phyloP scores from a whole-genome alignment of 176 grass and related monocot species.

The Musa itinerans region DNA sequence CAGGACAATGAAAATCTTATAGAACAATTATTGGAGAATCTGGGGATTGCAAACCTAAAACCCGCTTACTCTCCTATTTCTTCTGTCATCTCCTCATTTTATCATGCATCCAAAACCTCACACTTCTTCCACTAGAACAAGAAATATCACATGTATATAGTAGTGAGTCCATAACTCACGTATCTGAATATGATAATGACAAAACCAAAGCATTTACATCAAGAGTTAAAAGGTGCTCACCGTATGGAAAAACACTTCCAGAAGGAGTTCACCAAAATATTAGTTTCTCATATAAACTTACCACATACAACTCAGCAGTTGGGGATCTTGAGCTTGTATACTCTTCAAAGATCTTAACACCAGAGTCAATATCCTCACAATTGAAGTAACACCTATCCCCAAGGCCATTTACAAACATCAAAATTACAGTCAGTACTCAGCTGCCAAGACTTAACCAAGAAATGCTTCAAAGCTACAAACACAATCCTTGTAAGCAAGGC shows the following conservation, averaged over 20 bases:
- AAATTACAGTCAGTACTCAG: conserved; percentile 5
- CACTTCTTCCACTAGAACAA: neutral
- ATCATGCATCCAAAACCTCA: neutral
- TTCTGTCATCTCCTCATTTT: neutral
- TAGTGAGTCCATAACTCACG: no score
- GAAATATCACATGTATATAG: neutral
- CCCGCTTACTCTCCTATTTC: neutral
- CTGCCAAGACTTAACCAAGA: no score
- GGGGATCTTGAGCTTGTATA: conserved; percentile 48
- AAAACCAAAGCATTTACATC: neutral
- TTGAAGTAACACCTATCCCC: conserved; percentile 73
- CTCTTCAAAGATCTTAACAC: conserved; percentile 94
- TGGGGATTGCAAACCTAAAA: neutral
- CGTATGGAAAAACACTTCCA: neutral
- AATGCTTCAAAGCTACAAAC: no score
- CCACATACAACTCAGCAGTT: conserved; percentile 61
- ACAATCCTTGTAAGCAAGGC: no score
- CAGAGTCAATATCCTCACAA: conserved; percentile 84
- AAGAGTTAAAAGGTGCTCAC: neutral
- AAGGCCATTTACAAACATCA: conserved; percentile 3
- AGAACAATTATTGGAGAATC: neutral
- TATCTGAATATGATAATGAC: neutral
- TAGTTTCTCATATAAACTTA: conserved; percentile 29
- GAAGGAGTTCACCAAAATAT: neutral
- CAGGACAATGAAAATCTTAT: neutral